Conservation (phyloP, 176 grass and related monocot genomes). For the Triticum timopheevii region DNA sequence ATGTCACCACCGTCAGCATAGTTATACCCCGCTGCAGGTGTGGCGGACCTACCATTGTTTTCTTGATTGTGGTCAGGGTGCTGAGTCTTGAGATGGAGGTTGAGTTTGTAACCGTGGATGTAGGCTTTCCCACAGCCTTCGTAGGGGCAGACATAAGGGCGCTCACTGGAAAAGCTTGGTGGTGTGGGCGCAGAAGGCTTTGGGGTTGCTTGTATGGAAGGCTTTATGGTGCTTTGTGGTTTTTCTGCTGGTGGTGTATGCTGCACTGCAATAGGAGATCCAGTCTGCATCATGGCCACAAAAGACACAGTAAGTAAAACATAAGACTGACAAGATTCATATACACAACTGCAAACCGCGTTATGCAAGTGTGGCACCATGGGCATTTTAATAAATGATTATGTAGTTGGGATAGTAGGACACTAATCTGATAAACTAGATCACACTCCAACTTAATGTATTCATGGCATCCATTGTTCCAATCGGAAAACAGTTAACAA, state of each 20-base stretch:
- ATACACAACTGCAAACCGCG: neutral
- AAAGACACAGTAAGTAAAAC: neutral
- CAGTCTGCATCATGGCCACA: constrained; percentile 40
- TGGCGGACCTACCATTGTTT: constrained; percentile 36
- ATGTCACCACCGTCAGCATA: constrained; percentile 33
- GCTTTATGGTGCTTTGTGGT: constrained; percentile 34
- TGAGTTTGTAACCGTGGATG: constrained; percentile 85
- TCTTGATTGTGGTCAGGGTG: constrained; percentile 62
- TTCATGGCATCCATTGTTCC: neutral
- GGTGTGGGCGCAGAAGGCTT: constrained; percentile 32
- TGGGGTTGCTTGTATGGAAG: constrained; percentile 22
- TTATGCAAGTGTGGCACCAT: constrained; percentile 4
- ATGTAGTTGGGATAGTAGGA: neutral
- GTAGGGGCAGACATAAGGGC: constrained; percentile 70
- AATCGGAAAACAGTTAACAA: neutral
- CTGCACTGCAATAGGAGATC: constrained; percentile 36
- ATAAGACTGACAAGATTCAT: neutral
- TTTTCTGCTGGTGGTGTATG: constrained; percentile 40
- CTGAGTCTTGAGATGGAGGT: constrained; percentile 77
- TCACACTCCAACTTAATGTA: neutral
- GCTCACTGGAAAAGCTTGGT: constrained; percentile 40
- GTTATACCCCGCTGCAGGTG: constrained; percentile 26
- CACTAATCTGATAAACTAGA: constrained; percentile 1
- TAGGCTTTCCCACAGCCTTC: constrained; percentile 88
- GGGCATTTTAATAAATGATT: constrained; percentile 24